phyloP scores from a whole-genome alignment of 2,329 filamentous ascomycete species.

The Cladosporium sp. region DNA sequence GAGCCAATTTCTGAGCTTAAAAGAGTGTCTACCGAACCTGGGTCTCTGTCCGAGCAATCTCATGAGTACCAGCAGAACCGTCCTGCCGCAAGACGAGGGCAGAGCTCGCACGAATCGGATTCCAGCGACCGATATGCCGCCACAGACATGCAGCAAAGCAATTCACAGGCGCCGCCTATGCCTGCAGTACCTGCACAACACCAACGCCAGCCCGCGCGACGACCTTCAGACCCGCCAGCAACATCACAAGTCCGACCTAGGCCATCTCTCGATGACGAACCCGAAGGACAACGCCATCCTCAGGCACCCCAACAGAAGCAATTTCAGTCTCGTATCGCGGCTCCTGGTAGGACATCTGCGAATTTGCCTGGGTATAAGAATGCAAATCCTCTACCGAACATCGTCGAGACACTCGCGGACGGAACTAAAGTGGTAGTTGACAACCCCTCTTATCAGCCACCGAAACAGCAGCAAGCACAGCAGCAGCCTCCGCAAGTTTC shows the following conservation, averaged over 20 bases:
- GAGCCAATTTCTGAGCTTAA: constrained; percentile 51
- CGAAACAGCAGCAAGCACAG: not conserved
- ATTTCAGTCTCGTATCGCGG: constrained; percentile 55
- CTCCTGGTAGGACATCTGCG: constrained; percentile 54
- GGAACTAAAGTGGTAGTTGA: constrained; percentile 29
- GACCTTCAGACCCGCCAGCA: constrained; percentile 1
- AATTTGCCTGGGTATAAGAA: constrained; percentile 45
- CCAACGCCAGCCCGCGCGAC: constrained; percentile 9
- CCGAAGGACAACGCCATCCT: constrained; percentile 19
- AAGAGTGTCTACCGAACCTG: constrained; percentile 67
- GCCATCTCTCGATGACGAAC: constrained; percentile 10
- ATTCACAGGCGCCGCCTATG: constrained; percentile 5
- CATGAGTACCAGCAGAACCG: constrained; percentile 1
- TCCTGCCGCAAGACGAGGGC: not conserved
- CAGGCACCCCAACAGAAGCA: constrained; percentile 41
- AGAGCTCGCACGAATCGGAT: constrained; percentile 6
- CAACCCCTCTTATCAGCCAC: constrained; percentile 20
- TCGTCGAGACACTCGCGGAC: constrained; percentile 56
- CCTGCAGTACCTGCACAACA: constrained; percentile 11
- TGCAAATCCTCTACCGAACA: constrained; percentile 49
- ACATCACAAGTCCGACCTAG: constrained; percentile 9
- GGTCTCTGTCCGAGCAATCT: constrained; percentile 40
- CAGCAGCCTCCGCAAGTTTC: constrained; percentile 39
- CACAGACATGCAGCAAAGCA: not conserved
- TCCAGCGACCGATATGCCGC: not conserved